These are phyloP conservation scores for Penicillium nordicum DNA, from an alignment of 2,329 filamentous ascomycete genomes.

Conservation along the genomic window DNA sequence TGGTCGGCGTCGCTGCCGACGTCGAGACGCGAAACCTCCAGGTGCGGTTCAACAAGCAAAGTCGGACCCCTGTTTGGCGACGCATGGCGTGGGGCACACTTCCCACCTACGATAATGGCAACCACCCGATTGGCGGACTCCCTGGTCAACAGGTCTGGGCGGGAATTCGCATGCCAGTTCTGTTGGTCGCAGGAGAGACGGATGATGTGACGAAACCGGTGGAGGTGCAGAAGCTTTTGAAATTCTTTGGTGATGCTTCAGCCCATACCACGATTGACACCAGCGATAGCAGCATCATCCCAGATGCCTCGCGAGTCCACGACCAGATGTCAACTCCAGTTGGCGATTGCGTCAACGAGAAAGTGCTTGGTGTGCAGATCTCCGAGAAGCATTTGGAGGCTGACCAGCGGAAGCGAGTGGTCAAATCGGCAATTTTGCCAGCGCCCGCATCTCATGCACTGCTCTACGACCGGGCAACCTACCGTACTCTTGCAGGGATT, in stretches of 20 bases:
- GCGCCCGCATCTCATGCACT: conserved; percentile 78
- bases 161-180: conserved; percentile 68
- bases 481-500: conserved; percentile 72
- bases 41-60: conserved; percentile 67
- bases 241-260: conserved; percentile 34
- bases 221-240: conserved; percentile 66
- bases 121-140: conserved; percentile 59
- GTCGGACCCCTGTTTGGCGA: conserved; percentile 75
- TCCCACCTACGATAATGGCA: conserved; percentile 52
- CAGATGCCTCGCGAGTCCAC: conserved; percentile 32
- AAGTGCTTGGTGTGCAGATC: conserved; percentile 25
- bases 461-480: conserved; percentile 72
- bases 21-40: conserved; percentile 43
- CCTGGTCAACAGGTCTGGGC: conserved; percentile 70
- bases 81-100: conserved; percentile 73
- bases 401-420: conserved; percentile 45
- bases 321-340: conserved; percentile 19
- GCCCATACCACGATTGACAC: conserved; percentile 27
- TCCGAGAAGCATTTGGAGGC: conserved; percentile 20
- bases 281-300: conserved; percentile 25
- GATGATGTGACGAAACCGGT: conserved; percentile 72
- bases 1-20: conserved; percentile 51
- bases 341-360: conserved; percentile 26
- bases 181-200: conserved; percentile 71
- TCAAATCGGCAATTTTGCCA: conserved; percentile 70